Evolutionary conservation across 257 asterid genomes (phyloP).

Genomic region (Plantago ovata): DNA sequence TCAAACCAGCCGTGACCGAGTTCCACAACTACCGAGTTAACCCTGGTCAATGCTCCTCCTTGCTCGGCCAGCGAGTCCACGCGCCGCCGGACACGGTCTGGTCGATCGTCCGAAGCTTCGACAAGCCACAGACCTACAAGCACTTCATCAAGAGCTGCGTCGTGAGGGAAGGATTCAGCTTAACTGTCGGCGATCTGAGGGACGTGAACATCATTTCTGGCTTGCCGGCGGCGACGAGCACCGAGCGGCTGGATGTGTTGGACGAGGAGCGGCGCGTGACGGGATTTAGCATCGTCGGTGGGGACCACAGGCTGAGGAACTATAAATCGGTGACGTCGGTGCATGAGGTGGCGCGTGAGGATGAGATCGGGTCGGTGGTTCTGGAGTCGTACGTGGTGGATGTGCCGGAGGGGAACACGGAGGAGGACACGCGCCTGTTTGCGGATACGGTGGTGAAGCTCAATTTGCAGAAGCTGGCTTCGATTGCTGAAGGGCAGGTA

Average conservation of each 20-base stretch:
- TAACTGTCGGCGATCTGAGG: constrained; percentile 57
- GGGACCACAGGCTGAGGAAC: constrained; percentile 77
- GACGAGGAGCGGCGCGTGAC: constrained; percentile 79
- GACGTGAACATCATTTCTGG: constrained; percentile 82
- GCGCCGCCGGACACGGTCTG: constrained; percentile 68
- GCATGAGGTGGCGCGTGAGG: constrained; percentile 48
- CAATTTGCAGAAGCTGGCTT: constrained; percentile 77
- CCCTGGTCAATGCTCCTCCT: constrained; percentile 69
- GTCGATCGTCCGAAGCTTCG: constrained; percentile 77
- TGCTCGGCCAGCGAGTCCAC: constrained; percentile 66
- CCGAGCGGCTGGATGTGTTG: constrained; percentile 71
- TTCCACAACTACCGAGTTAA: constrained; percentile 71
- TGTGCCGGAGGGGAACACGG: constrained; percentile 87
- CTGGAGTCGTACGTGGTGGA: constrained; percentile 83
- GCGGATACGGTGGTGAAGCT: constrained; percentile 80
- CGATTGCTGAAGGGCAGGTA: constrained; percentile 40
- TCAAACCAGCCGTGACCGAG: constrained; percentile 38
- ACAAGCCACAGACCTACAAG: constrained; percentile 74
- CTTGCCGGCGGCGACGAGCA: constrained; percentile 84
- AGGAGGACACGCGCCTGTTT: constrained; percentile 82
- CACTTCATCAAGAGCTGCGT: constrained; percentile 93
- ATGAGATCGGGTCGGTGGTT: constrained; percentile 46
- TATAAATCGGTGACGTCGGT: constrained; percentile 69
- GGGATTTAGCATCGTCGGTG: constrained; percentile 78
- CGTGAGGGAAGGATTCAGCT: constrained; percentile 40